These are phyloP conservation scores for Aegilops bicornis DNA, from an alignment of 176 grass and related monocot species.

Conservation along the genomic window DNA sequence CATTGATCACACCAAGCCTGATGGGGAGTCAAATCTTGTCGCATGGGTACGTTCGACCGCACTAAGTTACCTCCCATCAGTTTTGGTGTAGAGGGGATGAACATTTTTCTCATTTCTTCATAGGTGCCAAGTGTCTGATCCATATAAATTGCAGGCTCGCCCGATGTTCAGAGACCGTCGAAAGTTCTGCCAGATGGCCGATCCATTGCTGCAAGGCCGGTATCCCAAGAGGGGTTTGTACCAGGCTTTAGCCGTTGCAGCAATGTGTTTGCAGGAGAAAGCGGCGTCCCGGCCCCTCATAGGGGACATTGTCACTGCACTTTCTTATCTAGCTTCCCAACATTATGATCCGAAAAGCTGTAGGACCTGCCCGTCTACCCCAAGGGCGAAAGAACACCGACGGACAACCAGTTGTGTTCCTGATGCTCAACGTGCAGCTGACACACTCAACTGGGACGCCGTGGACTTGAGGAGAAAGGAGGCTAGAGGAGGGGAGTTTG, in stretches of 20 bases:
- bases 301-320: slow-evolving; percentile 91
- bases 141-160: slow-evolving; percentile 64
- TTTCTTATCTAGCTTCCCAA: slow-evolving; percentile 87
- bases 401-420: slow-evolving; percentile 53
- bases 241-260: slow-evolving; percentile 88
- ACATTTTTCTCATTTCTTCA: slow-evolving; percentile 22
- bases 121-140: slow-evolving; percentile 7
- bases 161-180: slow-evolving; percentile 92
- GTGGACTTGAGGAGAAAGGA: slow-evolving; percentile 60
- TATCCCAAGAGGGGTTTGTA: slow-evolving; percentile 92
- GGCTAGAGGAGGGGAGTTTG: slow-evolving; percentile 39
- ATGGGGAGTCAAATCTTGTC: slow-evolving; percentile 87
- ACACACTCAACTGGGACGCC: slow-evolving; percentile 56
- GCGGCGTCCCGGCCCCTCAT: slow-evolving; percentile 80
- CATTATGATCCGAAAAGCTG: slow-evolving; percentile 67
- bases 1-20: slow-evolving; percentile 68
- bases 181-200: slow-evolving; percentile 84
- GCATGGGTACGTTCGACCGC: slow-evolving; percentile 69
- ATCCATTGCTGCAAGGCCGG: slow-evolving; percentile 59
- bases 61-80: background rate
- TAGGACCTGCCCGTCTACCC: slow-evolving; percentile 61
- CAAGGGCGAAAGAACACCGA: slow-evolving; percentile 51
- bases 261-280: slow-evolving; percentile 97
- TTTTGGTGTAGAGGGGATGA: background rate
- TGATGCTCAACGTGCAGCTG: slow-evolving; percentile 40